A percentile compares a stretch with the other conserved stretches of the same genome.
phyloP scores from a whole-genome alignment of 2,329 filamentous ascomycete species.

The Diaporthe citrichinensis region DNA sequence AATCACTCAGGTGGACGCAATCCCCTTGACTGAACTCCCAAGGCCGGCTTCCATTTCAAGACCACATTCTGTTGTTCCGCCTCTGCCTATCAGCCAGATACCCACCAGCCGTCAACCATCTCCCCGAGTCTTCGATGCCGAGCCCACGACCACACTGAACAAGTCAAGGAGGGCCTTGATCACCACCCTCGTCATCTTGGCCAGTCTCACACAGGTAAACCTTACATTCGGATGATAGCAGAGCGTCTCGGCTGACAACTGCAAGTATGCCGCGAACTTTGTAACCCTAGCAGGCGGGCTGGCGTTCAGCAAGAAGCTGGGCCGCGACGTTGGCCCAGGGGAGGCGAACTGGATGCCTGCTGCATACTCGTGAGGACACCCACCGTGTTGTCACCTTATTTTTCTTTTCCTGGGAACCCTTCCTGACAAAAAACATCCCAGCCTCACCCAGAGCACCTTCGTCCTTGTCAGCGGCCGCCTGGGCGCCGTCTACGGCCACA shows the following conservation, averaged over 20 bases:
- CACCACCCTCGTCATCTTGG: conserved; percentile 33
- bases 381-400: not conserved
- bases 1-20: not conserved
- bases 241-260: not conserved
- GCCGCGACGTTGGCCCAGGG: conserved; percentile 48
- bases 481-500: conserved; percentile 67
- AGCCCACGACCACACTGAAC: conserved; percentile 20
- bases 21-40: not conserved
- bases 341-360: conserved; percentile 57
- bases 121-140: conserved; percentile 15
- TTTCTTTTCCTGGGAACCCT: accelerated
- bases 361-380: conserved; percentile 52
- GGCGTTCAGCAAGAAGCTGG: conserved; percentile 48
- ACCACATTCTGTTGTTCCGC: not conserved
- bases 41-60: not conserved
- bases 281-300: conserved; percentile 50
- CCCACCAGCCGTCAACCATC: not conserved
- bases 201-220: conserved; percentile 32
- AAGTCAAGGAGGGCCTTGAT: conserved; percentile 33
- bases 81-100: not conserved
- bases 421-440: conserved; percentile 41
- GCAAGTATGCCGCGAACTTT: conserved; percentile 50
- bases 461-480: conserved; percentile 66
- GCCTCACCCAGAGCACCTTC: conserved; percentile 65
- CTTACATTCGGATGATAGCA: accelerated